A percentile compares a stretch with the other conserved stretches of the same genome.
phyloP scores from a whole-genome alignment of 2,329 filamentous ascomycete species.

The Chrysoporthe puriensis region DNA sequence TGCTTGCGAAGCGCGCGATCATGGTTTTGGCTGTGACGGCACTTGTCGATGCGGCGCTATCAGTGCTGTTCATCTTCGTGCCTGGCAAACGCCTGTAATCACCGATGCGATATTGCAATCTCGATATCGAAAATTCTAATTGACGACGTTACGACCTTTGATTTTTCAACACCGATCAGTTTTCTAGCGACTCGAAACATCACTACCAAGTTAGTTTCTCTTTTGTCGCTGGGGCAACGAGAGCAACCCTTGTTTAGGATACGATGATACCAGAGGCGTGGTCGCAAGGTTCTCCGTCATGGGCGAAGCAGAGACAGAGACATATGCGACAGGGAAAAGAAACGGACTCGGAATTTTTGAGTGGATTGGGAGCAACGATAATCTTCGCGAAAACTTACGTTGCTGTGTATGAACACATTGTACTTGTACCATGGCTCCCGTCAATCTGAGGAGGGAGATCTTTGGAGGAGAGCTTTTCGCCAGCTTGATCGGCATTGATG shows the following conservation, averaged over 20 bases:
- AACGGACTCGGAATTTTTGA: slow-evolving; percentile 2
- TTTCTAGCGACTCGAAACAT: background rate
- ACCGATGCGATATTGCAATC: background rate
- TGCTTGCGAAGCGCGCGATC: slow-evolving; percentile 80
- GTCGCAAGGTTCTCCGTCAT: background rate
- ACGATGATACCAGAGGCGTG: slow-evolving; percentile 22
- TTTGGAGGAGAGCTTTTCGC: background rate
- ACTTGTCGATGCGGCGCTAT: slow-evolving; percentile 78
- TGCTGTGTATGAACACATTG: slow-evolving; percentile 4
- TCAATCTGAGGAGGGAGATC: background rate
- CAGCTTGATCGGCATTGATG: slow-evolving; percentile 2
- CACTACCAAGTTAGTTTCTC: background rate
- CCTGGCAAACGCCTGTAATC: slow-evolving; percentile 78
- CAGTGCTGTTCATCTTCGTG: slow-evolving; percentile 91
- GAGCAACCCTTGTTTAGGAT: slow-evolving; percentile 23
- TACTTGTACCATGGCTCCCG: slow-evolving; percentile 2
- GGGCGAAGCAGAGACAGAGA: background rate
- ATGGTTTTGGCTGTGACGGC: slow-evolving; percentile 79
- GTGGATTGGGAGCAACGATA: background rate
- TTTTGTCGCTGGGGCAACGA: background rate
- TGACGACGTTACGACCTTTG: slow-evolving; percentile 17
- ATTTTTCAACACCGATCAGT: background rate
- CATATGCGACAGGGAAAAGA: background rate
- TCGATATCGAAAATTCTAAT: slow-evolving; percentile 11
- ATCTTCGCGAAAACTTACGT: background rate